Base-by-base conservation (phyloP, 345 rosid species). In the Cardamine chenopodiifolia region DNA sequence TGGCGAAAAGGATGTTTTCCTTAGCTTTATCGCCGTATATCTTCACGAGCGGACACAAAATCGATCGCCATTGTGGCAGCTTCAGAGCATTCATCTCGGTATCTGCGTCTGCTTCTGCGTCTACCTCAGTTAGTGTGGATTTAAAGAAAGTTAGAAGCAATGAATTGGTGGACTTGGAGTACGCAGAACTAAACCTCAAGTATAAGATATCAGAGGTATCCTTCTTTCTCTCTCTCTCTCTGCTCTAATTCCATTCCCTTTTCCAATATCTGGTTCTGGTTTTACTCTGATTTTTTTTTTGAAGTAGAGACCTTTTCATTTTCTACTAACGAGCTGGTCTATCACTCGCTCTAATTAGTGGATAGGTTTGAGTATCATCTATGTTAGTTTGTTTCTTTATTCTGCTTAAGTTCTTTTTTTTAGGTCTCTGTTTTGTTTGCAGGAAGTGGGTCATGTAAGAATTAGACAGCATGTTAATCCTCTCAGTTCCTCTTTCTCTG, bases 381-480 rank as follows among this genome's bases (percentile, higher is more conserved):
- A 2, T 23, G 25, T 23, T 23, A 23, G 2, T 23, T 23, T n/a
- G n/a, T n/a, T 17, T 4, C 10, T 6, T 50, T 8, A 50, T 74
- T 48, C 62, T 15, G 9, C 63, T n/a, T 56, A 53, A 25, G 12
- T 42, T 25, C n/a, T n/a, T 13, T 47, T 14, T n/a, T 8, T 10
- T 55, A 40, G 2, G 1, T 70, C 40, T 71, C 19, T 62, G 47
- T 4, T 59, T 52, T 40, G 60, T 79, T 55, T 45, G 59, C 82
- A 91, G 98, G 95, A 91, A 18, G 34, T 90, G 85, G 92, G 95
- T 74, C 87, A 82, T 80, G 85, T 74, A 62, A 91, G 93, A 78
- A 83, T 90, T 79, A 88, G 98, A 84, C 97, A 91, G 72, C 98
- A 94, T 81, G 98, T 93, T 62, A 93, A 93, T 71, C 97, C 97